Base-by-base conservation (phyloP, 768 basidiomycete species). In the Xerocomellus amylosporus region DNA sequence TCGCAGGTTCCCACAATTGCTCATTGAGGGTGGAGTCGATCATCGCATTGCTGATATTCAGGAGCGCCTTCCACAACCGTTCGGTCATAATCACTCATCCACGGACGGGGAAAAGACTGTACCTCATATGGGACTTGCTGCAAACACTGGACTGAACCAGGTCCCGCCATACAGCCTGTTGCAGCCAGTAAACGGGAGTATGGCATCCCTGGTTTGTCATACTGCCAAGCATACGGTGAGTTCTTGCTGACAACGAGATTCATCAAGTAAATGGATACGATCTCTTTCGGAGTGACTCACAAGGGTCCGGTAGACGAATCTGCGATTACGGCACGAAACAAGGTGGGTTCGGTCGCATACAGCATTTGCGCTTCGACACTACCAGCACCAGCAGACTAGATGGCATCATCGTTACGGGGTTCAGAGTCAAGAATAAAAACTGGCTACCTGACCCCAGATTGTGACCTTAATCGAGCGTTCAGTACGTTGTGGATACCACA, bases 1-100 rank as follows among this genome's bases (percentile, higher is more conserved):
- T 74, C 1, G 80, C 55, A 0, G 83, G 82, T 57, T 84, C 73
- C 83, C 83, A 84, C 5, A 84, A 67, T 57, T 85, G 83, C 0
- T 53, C n/a, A 49, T 85, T 83, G 26, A 85, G 64, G 1, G 77
- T 78, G 0, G 69, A 47, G 0, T 20, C 46, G 9, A 80, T 78
- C 76, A 84, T 74, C 0, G 56, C 43, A 57, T 81, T 81, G 38
- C 75, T 78, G 43, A 77, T 75, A 49, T 75, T 73, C 54, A 80
- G 39, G n/a, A 84, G 69, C 3, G 72, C 77, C 83, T 84, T 19
- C 2, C 20, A 14, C 24, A 12, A 0, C 10, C 13, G 14, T 34
- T 46, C 3, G 49, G 38, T 41, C 22, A 26, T 1, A 5, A 45
- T 30, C 22, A 45, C 12, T 26, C 34, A 3, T 5, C n/a, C 34